These are phyloP conservation scores for Persicaria maculosa DNA, from an alignment of 148 eudicot genomes.

Conservation along the genomic window DNA sequence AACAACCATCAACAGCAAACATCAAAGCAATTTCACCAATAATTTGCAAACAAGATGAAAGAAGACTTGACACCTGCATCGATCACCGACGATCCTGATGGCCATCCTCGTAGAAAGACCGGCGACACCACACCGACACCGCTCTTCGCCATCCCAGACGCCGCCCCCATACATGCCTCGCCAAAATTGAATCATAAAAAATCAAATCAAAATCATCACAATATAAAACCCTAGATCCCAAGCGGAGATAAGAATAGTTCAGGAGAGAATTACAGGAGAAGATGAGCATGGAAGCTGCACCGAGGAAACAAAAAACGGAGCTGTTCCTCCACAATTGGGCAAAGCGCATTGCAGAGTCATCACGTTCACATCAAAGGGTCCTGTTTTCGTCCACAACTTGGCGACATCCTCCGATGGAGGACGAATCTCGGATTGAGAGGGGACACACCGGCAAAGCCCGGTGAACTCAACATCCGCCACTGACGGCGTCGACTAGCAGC, in stretches of 20 bases:
- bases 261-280: slow-evolving; percentile 1
- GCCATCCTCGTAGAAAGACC: slow-evolving; percentile 13
- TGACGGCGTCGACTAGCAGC: too few relatives aligned
- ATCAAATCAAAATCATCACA: neutral
- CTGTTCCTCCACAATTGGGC: neutral
- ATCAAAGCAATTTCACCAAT: neutral
- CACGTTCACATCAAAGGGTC: too few relatives aligned
- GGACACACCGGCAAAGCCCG: too few relatives aligned
- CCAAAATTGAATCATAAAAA: neutral
- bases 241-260: neutral
- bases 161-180: slow-evolving; percentile 12
- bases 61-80: slow-evolving; percentile 15
- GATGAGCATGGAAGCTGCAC: slow-evolving; percentile 9
- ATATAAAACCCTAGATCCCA: too few relatives aligned
- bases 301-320: slow-evolving; percentile 14
- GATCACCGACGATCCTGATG: slow-evolving; percentile 16
- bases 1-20: neutral
- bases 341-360: too few relatives aligned
- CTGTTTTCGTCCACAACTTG: too few relatives aligned
- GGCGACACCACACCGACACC: slow-evolving; percentile 15
- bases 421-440: too few relatives aligned
- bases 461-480: too few relatives aligned
- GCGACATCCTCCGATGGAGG: too few relatives aligned
- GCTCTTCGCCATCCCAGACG: slow-evolving; percentile 16
- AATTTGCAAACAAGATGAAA: neutral